phyloP scores from a whole-genome alignment of 148 eudicot genomes.

The Gaultheria prostrata region DNA sequence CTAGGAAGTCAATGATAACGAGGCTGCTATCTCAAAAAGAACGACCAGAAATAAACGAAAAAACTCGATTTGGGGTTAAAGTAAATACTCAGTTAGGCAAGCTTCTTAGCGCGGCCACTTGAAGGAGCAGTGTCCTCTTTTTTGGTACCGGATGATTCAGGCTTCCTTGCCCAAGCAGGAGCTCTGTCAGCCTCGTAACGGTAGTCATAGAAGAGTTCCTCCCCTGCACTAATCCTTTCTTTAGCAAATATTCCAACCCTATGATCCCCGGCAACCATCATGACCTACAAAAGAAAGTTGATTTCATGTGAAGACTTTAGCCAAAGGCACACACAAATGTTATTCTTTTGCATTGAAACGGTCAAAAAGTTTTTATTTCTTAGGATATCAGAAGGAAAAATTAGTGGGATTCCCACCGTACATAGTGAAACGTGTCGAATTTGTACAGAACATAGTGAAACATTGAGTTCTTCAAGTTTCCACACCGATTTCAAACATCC shows the following conservation, averaged over 20 bases:
- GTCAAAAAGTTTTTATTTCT: not conserved
- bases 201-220: conserved; percentile 92
- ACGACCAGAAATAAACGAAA: not conserved
- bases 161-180: conserved; percentile 96
- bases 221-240: conserved; percentile 78
- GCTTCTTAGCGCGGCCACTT: conserved; percentile 84
- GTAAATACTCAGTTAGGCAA: conserved; percentile 36
- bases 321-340: not conserved
- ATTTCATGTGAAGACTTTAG: not conserved
- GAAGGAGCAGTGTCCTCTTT: conserved; percentile 78
- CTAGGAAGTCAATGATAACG: conserved; percentile 11
- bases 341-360: not conserved
- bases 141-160: conserved; percentile 74
- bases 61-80: conserved; percentile 5
- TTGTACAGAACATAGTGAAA: not conserved
- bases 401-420: not conserved
- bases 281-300: conserved; percentile 50
- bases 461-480: not conserved
- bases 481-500: not conserved
- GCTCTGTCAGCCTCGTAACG: conserved; percentile 90
- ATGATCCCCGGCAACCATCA: conserved; percentile 97
- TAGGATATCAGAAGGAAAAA: not conserved
- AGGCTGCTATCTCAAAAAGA: conserved; percentile 19
- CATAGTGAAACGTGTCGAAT: not conserved
- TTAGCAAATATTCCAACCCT: conserved; percentile 98